Base-by-base conservation (phyloP, 169 alveolate genomes). In the Plasmodium adleri region DNA sequence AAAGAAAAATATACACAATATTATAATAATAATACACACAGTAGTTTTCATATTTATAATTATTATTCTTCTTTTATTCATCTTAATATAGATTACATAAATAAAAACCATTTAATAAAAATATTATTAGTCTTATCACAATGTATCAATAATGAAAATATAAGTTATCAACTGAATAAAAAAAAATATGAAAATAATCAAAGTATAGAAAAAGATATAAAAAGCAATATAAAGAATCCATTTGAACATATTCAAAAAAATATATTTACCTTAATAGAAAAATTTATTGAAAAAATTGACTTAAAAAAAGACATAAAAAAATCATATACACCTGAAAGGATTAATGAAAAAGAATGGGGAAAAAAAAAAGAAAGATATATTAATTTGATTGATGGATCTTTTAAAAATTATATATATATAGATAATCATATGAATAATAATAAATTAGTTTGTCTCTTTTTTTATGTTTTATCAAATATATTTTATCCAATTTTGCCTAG, bases 381-480 rank as follows among this genome's bases (percentile, higher is more conserved):
- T 6, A 56, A 83, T 62, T 68, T 83, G 50, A 83, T 83, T 43
- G 91, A 83, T 52, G 71, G 71, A 15, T 83, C 85, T n/a, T 68
- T 47, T 47, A 83, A 63, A 70, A 83, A 83, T 71, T 70, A 26
- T 83, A 83, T 83, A 24, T 83, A 83, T 49, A 83, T 83, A 68
- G 91, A 83, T 50, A 70, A 68, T 17, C 74, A 68, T 22, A 17
- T 60, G 43, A 83, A 83, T 83, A 74, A 83, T 50, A 66, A 83
- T 72, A 83, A 83, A 70, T 83, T 83, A 28, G 45, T 83, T 22
- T 83, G 91, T 32, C 74, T 83, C 24, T 83, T 83, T 70, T 83
- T 83, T 56, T 70, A 45, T 13, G 49, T 83, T 63, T 56, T 83
- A 20, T 83, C 91, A 32, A 83, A 68, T 17, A 68, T 83, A 49